phyloP scores from a whole-genome alignment of 2,329 filamentous ascomycete genomes.

The Zarea fungicola region DNA sequence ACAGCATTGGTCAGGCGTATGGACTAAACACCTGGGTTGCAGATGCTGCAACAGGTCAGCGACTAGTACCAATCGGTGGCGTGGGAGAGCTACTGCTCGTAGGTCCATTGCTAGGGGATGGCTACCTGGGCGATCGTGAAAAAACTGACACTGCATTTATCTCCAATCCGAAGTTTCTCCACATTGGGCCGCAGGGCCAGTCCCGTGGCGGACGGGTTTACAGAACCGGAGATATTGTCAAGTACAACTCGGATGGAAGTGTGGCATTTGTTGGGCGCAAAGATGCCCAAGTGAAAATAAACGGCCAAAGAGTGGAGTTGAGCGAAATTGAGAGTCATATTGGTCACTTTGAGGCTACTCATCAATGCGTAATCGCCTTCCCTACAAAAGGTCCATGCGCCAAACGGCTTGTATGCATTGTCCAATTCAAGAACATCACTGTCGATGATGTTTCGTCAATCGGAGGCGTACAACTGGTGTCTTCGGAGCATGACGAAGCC shows the following conservation, averaged over 20 bases:
- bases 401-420: not conserved
- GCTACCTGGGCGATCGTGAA: constrained; percentile 43
- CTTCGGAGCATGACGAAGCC: not conserved
- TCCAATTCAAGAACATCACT: not conserved
- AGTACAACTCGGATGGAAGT: constrained; percentile 35
- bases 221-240: constrained; percentile 44
- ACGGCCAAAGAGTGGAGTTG: constrained; percentile 53
- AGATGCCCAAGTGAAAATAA: constrained; percentile 55
- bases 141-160: constrained; percentile 42
- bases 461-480: not conserved
- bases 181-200: not conserved
- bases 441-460: too few relatives aligned
- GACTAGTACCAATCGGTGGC: constrained; percentile 25
- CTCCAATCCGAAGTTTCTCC: constrained; percentile 25
- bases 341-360: not conserved
- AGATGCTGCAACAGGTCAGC: constrained; percentile 23
- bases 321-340: constrained; percentile 22
- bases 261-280: constrained; percentile 46
- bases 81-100: constrained; percentile 34
- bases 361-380: not conserved
- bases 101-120: constrained; percentile 41
- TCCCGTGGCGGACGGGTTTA: constrained; percentile 27
- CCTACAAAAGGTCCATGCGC: not conserved
- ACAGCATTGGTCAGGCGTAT: constrained; percentile 9
- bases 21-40: constrained; percentile 25